phyloP scores from a whole-genome alignment of 1,284 basidiomycete species.

The Rhodotorula sp. region DNA sequence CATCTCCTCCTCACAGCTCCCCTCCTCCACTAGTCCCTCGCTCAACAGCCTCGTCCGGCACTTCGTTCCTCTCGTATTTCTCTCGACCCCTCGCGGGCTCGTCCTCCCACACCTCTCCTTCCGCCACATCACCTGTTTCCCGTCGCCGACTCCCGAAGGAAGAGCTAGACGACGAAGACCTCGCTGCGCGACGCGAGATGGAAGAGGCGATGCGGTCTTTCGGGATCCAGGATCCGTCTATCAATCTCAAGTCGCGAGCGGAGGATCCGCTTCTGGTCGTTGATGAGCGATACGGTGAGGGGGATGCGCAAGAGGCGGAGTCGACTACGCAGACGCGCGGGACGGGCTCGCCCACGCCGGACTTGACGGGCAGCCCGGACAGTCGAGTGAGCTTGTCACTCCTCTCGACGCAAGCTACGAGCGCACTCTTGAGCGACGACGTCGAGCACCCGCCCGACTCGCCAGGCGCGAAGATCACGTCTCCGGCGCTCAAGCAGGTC shows the following conservation, averaged over 20 bases:
- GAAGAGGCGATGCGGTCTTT: conserved; percentile 25
- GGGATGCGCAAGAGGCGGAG: not conserved
- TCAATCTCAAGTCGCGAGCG: conserved; percentile 8
- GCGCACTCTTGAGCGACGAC: conserved; percentile 4
- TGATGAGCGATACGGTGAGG: not conserved
- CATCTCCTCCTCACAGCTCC: not conserved
- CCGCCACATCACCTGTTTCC: not conserved
- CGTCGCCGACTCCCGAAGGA: conserved; percentile 25
- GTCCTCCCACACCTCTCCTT: not conserved
- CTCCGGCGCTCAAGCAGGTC: not conserved
- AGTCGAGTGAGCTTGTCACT: not conserved
- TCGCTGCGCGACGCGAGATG: conserved; percentile 25
- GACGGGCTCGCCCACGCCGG: conserved; percentile 1
- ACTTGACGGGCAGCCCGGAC: not conserved
- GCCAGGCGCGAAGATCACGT: not conserved
- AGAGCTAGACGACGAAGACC: conserved; percentile 34
- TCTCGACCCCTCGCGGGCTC: conserved; percentile 1
- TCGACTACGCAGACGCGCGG: conserved; percentile 2
- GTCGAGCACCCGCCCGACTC: conserved; percentile 17
- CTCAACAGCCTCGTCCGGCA: conserved; percentile 3
- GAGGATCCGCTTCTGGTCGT: conserved; percentile 22
- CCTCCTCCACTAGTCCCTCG: conserved; percentile 6
- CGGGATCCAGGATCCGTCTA: conserved; percentile 29
- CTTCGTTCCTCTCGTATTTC: not conserved
- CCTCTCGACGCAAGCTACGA: not conserved